These are phyloP conservation scores for Syncephalastrum monosporum DNA, from an alignment of 371 early-diverging fungal species.

Conservation along the genomic window DNA sequence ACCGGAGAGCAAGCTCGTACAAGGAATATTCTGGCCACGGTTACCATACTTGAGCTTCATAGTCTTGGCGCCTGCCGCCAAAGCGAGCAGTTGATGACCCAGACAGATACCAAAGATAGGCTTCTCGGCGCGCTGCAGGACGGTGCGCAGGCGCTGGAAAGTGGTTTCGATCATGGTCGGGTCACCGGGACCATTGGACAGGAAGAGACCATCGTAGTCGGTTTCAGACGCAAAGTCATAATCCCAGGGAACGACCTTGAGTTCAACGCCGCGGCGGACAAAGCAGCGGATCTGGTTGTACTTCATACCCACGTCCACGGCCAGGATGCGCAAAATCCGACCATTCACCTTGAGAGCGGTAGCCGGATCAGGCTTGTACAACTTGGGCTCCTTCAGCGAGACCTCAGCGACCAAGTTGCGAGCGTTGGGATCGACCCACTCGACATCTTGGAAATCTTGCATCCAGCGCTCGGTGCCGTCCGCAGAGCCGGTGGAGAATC, in stretches of 20 bases:
- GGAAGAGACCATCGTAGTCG: constrained; percentile 87
- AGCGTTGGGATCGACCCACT: constrained; percentile 90
- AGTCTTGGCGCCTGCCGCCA: constrained; percentile 92
- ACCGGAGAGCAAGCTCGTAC: constrained; percentile 91
- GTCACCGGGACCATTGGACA: constrained; percentile 98
- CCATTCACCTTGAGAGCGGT: constrained; percentile 70
- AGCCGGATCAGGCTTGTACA: constrained; percentile 70
- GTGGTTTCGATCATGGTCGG: constrained; percentile 81
- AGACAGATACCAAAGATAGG: constrained; percentile 98
- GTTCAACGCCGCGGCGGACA: constrained; percentile 88
- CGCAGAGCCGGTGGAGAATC: constrained; percentile 25
- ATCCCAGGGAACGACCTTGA: constrained; percentile 95
- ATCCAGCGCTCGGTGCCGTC: constrained; percentile 60
- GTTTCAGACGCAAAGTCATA: constrained; percentile 80
- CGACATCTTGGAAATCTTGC: constrained; percentile 71
- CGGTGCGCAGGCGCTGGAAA: constrained; percentile 67
- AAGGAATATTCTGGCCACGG: constrained; percentile 98
- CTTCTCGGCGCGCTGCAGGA: constrained; percentile 68
- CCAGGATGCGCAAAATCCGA: constrained; percentile 80
- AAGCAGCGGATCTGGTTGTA: constrained; percentile 97
- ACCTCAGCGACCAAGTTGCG: constrained; percentile 94
- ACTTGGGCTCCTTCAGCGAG: constrained; percentile 73
- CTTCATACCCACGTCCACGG: constrained; percentile 98
- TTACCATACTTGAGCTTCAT: constrained; percentile 97
- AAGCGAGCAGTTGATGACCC: constrained; percentile 93